These are phyloP conservation scores for Kwoniella newhampshirensis DNA, from an alignment of 768 basidiomycete species.

Conservation along the genomic window DNA sequence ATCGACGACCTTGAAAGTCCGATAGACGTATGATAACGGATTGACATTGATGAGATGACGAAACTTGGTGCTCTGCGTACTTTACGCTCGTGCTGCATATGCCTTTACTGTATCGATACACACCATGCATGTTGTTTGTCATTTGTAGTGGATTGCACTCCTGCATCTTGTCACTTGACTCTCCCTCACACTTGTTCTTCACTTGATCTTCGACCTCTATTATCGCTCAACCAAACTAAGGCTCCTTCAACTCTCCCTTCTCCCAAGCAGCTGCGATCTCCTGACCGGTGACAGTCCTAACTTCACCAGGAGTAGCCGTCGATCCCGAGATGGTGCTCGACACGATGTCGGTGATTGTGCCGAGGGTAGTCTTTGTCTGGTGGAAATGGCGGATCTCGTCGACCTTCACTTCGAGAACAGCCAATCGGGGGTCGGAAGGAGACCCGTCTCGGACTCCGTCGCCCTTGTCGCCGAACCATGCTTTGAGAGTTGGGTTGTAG, in stretches of 20 bases:
- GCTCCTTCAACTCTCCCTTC: slow-evolving; percentile 40
- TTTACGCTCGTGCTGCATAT: too few species aligned
- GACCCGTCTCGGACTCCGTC: slow-evolving; percentile 84
- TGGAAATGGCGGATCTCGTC: slow-evolving; percentile 73
- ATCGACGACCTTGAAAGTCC: slow-evolving; percentile 32
- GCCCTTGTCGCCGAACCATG: slow-evolving; percentile 83
- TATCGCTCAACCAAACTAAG: slow-evolving; percentile 8
- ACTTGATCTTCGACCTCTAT: neutral
- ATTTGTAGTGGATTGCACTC: too few species aligned
- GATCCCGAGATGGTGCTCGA: slow-evolving; percentile 64
- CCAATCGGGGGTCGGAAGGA: slow-evolving; percentile 72
- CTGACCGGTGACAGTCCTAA: slow-evolving; percentile 68
- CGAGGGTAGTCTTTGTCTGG: slow-evolving; percentile 63
- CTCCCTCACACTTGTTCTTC: too few species aligned
- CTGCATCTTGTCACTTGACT: too few species aligned
- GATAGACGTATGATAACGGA: neutral
- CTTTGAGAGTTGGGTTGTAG: slow-evolving; percentile 53
- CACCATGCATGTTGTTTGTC: slow-evolving; percentile 16
- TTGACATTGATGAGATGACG: too few species aligned
- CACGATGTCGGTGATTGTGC: slow-evolving; percentile 64
- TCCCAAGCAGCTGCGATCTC: slow-evolving; percentile 60
- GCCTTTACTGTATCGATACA: slow-evolving; percentile 15
- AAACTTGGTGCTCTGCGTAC: neutral
- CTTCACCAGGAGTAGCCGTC: slow-evolving; percentile 68
- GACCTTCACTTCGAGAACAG: slow-evolving; percentile 74